Conservation (phyloP, 768 basidiomycete species). For the Pisolithus microcarpus region DNA sequence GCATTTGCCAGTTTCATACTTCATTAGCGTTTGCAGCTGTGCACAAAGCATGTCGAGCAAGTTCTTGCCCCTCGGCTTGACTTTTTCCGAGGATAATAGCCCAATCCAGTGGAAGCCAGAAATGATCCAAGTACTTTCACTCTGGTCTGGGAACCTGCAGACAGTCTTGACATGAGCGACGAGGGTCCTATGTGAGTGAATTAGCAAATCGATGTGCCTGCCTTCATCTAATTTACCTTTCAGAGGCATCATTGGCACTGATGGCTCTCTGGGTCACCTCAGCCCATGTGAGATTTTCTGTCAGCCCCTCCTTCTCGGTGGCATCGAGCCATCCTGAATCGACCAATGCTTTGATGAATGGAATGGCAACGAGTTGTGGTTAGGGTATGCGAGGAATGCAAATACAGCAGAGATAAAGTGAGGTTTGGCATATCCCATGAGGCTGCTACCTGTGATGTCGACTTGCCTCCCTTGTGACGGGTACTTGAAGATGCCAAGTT, state of each 20-base stretch:
- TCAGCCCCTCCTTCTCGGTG: conserved; percentile 69
- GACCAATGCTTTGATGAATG: conserved; percentile 84
- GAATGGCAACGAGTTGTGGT: conserved; percentile 90
- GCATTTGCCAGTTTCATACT: conserved; percentile 83
- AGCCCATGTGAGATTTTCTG: conserved; percentile 70
- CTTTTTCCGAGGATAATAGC: conserved; percentile 68
- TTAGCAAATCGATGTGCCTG: not conserved
- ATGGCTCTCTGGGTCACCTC: conserved; percentile 73
- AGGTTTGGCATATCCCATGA: conserved; percentile 87
- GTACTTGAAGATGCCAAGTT: conserved; percentile 86
- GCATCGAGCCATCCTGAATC: conserved; percentile 83
- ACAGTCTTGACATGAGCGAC: conserved; percentile 63
- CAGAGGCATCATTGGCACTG: conserved; percentile 58
- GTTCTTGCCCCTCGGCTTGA: conserved; percentile 58
- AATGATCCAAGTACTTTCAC: conserved; percentile 71
- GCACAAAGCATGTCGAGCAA: conserved; percentile 92
- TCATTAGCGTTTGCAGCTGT: conserved; percentile 84
- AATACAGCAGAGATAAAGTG: conserved; percentile 97
- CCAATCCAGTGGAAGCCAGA: conserved; percentile 93
- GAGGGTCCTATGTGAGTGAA: conserved; percentile 48
- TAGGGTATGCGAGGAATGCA: conserved; percentile 95
- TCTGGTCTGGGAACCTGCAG: conserved; percentile 63
- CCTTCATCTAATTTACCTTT: conserved; percentile 42
- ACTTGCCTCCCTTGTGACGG: conserved; percentile 57
- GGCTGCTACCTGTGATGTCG: conserved; percentile 66